These are phyloP conservation scores for Citrus cavaleriei DNA, from an alignment of 345 rosid genomes.

Conservation along the genomic window DNA sequence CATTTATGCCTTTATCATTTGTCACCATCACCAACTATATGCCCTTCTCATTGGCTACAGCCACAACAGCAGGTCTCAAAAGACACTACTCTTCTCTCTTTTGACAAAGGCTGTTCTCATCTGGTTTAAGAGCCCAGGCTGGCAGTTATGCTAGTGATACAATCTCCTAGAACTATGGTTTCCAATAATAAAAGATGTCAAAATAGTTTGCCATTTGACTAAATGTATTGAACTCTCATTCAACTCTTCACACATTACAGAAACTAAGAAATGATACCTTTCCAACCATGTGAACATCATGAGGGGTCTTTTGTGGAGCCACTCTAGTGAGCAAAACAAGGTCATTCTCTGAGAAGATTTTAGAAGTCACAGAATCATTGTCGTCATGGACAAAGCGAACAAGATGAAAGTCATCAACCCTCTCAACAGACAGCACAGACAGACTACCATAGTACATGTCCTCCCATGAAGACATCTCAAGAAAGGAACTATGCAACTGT, in stretches of 20 bases:
- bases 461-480: constrained; percentile 80
- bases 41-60: not conserved
- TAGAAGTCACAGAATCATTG: constrained; percentile 47
- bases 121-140: not conserved
- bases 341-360: constrained; percentile 80
- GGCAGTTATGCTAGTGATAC: not conserved
- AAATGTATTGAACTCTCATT: not conserved
- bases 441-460: constrained; percentile 70
- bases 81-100: not conserved
- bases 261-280: constrained; percentile 51
- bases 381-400: constrained; percentile 90
- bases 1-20: not conserved
- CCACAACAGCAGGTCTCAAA: not conserved
- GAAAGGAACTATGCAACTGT: constrained; percentile 74
- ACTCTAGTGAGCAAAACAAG: constrained; percentile 88
- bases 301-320: constrained; percentile 44
- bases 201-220: not conserved
- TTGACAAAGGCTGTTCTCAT: not conserved
- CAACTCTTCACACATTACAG: not conserved
- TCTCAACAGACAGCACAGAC: constrained; percentile 87
- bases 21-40: not conserved
- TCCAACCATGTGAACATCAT: constrained; percentile 75
- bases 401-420: constrained; percentile 93
- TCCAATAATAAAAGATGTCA: not conserved
- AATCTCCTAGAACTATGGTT: not conserved